Evolutionary conservation across 345 rosid species (phyloP).

Genomic region (Eutrema japonicum): DNA sequence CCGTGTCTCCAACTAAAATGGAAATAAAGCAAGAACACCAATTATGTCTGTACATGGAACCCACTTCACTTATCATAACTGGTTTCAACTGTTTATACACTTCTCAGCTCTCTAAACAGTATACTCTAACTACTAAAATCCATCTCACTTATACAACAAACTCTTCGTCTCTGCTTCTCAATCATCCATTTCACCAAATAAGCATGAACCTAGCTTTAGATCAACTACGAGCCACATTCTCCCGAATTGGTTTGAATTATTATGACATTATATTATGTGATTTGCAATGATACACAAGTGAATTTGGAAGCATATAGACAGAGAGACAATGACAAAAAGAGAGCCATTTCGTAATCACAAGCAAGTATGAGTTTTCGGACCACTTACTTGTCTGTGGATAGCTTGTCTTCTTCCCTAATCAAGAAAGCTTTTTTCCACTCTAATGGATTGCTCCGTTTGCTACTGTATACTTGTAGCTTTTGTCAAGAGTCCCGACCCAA

Average conservation of each 20-base stretch:
- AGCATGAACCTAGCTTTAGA: constrained; percentile 26
- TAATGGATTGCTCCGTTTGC: constrained; percentile 27
- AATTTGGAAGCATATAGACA: constrained; percentile 32
- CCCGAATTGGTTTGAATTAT: not conserved
- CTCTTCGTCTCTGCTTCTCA: constrained; percentile 29
- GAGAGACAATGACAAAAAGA: constrained; percentile 37
- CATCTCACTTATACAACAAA: constrained; percentile 22
- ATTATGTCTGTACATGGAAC: constrained; percentile 40
- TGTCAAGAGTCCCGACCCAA: constrained; percentile 37
- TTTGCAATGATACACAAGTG: constrained; percentile 36
- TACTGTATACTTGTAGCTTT: constrained; percentile 36
- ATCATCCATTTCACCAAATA: constrained; percentile 20
- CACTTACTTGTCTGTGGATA: constrained; percentile 41
- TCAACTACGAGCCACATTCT: constrained; percentile 30
- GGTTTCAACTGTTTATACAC: constrained; percentile 40
- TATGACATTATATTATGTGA: constrained; percentile 27
- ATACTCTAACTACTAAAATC: constrained; percentile 40
- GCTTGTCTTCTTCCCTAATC: constrained; percentile 38
- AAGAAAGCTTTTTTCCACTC: constrained; percentile 25
- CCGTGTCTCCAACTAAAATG: constrained; percentile 43
- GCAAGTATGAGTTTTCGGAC: constrained; percentile 30
- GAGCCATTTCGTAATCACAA: constrained; percentile 21
- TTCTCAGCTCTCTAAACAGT: constrained; percentile 35
- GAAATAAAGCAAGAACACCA: constrained; percentile 40
- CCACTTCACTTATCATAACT: constrained; percentile 40